Evolutionary conservation across 352 stramenopile genomes (phyloP), one percentile per base, ranked within the genome.

Genomic region (Phytophthora brassicae): DNA sequence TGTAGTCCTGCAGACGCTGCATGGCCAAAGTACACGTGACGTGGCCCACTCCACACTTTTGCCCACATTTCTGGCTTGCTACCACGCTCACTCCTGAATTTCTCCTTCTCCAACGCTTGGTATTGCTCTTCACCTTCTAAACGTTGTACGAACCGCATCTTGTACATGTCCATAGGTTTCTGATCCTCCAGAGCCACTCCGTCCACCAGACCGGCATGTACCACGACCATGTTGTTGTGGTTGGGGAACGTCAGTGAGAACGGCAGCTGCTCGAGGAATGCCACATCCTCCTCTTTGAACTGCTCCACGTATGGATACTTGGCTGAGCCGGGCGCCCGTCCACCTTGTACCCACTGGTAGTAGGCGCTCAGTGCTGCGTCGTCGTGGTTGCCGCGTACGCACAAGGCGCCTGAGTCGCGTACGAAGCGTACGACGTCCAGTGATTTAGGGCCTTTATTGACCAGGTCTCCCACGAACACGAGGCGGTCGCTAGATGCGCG

Each of bases 381-480:
- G 57, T 95, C 84, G 62, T 95, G 84, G 58, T 95, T 95, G 22
- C 84, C 84, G 26, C 86, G 81, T 14, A 94, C 85, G 20, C 75
- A 88, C 1, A 91, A 72, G 42, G 82, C 64, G 17, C 39, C 50
- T 1, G 71, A 70, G 44, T 85, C 58, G 14, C 83, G 77, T 16
- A 78, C 82, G 61, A 94, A 95, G 56, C 72, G 83, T 43, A 98
- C 70, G 3, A 95, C 81, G 46, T 90, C 66, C 14, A 79, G 63
- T 2, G 89, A 91, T 22, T 92, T 78, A 6, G 91, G 90, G 0
- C 93, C 93, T 74, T 98, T 98, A 71, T 97, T 97, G 38, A 94
- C 88, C 53, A 98, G 79, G 67, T 98, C 93, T 22, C 93, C 93
- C 0, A 97, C 93, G 3, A 97, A 79, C 46, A 97, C 73, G 16